Evolutionary conservation across 208 protist genomes (phyloP).

Genomic region (Crithidia expoeki): DNA sequence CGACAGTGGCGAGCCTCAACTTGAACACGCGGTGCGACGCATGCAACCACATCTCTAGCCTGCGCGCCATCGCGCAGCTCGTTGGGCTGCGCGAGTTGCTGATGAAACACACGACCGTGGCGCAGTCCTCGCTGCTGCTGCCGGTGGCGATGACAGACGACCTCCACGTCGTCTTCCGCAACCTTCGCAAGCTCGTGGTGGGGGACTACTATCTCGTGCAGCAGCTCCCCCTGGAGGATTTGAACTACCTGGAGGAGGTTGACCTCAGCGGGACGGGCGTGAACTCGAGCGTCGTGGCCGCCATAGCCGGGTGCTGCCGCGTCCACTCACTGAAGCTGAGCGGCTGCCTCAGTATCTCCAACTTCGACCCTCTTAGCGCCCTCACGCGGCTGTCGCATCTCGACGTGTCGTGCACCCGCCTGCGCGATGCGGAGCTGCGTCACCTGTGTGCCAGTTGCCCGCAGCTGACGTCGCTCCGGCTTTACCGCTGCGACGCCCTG

Average conservation of each 20-base stretch:
- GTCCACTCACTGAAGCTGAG: constrained; percentile 24
- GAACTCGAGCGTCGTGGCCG: constrained; percentile 16
- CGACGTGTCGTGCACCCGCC: constrained; percentile 17
- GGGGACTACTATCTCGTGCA: constrained; percentile 37
- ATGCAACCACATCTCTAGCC: constrained; percentile 31
- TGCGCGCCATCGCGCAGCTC: constrained; percentile 22
- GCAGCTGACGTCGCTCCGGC: constrained; percentile 10
- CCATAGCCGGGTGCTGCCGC: constrained; percentile 21
- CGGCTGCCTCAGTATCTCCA: constrained; percentile 15
- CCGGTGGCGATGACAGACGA: constrained; percentile 23
- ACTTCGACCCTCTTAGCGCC: constrained; percentile 9
- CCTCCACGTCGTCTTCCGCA: constrained; percentile 27
- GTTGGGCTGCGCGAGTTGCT: constrained; percentile 35
- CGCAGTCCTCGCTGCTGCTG: constrained; percentile 15
- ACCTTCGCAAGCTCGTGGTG: constrained; percentile 33
- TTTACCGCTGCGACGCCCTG: constrained; percentile 23
- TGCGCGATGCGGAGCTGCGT: constrained; percentile 15
- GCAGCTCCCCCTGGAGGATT: constrained; percentile 22
- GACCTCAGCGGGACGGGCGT: constrained; percentile 27
- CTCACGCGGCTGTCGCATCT: constrained; percentile 13
- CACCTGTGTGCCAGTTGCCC: constrained; percentile 22
- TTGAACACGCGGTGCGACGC: constrained; percentile 31
- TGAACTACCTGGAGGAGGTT: constrained; percentile 28
- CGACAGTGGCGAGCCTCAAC: constrained; percentile 28
- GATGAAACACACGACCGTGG: constrained; percentile 32